Base-by-base conservation (phyloP, 2,329 filamentous ascomycete species). In the Xylaria sp. region DNA sequence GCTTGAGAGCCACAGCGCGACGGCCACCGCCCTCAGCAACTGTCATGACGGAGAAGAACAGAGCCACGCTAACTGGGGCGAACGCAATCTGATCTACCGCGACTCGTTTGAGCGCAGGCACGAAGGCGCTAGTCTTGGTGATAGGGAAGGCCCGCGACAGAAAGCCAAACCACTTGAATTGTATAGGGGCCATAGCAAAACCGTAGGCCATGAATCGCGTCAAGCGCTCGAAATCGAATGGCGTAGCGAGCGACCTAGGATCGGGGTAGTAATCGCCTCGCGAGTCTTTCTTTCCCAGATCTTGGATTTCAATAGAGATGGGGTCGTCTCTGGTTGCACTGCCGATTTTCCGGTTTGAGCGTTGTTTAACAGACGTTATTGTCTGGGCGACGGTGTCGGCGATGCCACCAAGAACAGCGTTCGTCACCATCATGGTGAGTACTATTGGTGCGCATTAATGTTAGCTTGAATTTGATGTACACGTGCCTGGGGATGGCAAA, bases 341-440 rank as follows among this genome's bases (percentile, higher is more conserved):
- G 66, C 87, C 88, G 5, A 86, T 82, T 78, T 92, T 93, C 69
- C 88, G 87, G 3, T 89, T 77, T 8, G 90, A 87, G 71, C 89
- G 88, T 78, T 91, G 82, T 68, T 92, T 91, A 69, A 97, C 88
- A 23, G 94, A 90, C 2, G 96, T 97, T 79, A 99, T 92, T 68
- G 92, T 91, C 81, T 99, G 96, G 67, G 96, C 96, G 57, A 97
- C 93, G 41, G 96, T 98, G 82, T 99, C 96, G 81, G 96, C 96
- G 75, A 99, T 91, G 76, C 96, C 96, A 83, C 94, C 94, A 68
- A 99, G 90, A 66, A 98, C 91, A 74, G 96, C 93, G 84, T 99
- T 99, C 80, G 95, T 97, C 79, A 98, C 93, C 95, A 99, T 99
- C 82, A 97, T 99, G 71, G 96, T 99, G 77, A 99, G 89, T 51